phyloP scores from a whole-genome alignment of 176 grass and related monocot genomes.

The Microstegium vimineum region DNA sequence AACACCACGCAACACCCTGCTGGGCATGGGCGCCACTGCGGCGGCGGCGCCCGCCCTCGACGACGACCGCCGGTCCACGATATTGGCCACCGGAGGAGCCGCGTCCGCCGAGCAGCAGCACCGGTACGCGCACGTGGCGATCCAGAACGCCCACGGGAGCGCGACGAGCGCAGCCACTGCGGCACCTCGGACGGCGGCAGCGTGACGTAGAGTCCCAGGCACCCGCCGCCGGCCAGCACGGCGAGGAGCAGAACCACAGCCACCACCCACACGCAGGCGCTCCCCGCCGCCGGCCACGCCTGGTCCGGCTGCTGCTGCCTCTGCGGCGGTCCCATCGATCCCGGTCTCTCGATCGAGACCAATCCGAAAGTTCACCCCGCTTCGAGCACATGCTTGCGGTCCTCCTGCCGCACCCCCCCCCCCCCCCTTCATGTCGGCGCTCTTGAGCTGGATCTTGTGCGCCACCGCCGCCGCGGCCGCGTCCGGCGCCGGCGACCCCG shows the following conservation, averaged over 20 bases:
- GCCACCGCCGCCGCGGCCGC: constrained; percentile 3
- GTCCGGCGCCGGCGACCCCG: constrained; percentile 37
- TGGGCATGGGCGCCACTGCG: constrained; percentile 2
- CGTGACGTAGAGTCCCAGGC: constrained; percentile 42
- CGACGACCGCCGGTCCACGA: constrained; percentile 12
- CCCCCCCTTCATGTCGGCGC: constrained; percentile 98
- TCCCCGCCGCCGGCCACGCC: constrained; percentile 33
- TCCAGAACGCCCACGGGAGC: constrained; percentile 51
- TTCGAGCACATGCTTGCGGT: too few species aligned
- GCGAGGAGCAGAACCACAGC: constrained; percentile 30
- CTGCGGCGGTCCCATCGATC: constrained; percentile 14
- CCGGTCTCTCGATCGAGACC: background rate
- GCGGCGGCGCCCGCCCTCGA: background rate
- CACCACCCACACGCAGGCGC: constrained; percentile 43
- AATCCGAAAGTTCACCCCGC: too few species aligned
- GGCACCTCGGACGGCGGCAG: constrained; percentile 27
- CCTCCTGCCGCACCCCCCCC: constrained; percentile 89
- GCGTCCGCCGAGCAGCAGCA: constrained; percentile 20
- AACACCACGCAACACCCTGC: too few species aligned
- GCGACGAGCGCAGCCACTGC: constrained; percentile 44
- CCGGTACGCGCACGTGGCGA: constrained; percentile 44
- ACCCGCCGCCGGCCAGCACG: constrained; percentile 39
- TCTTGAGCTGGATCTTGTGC: constrained; percentile 94
- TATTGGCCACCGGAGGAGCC: too few species aligned
- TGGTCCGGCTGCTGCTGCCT: constrained; percentile 5